These are phyloP conservation scores for Hibiscus trionum DNA, from an alignment of 345 rosid genomes.

Conservation along the genomic window DNA sequence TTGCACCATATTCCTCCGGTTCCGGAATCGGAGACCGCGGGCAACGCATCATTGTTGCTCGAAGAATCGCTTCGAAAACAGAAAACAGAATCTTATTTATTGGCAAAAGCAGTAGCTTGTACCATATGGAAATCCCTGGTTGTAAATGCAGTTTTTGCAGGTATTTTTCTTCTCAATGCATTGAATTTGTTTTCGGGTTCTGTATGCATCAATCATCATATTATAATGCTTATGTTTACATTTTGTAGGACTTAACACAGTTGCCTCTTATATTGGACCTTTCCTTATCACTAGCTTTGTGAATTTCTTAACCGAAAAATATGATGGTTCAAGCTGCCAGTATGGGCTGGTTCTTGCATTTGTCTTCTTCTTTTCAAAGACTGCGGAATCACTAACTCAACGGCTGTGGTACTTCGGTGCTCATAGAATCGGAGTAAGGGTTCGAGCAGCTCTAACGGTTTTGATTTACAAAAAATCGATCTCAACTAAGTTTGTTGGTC, in stretches of 20 bases:
- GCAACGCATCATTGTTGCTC: conserved; percentile 35
- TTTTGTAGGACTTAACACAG: conserved; percentile 40
- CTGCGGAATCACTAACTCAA: conserved; percentile 51
- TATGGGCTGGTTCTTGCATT: conserved; percentile 46
- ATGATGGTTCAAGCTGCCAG: conserved; percentile 24
- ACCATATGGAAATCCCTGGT: conserved; percentile 42
- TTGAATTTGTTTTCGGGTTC: not conserved
- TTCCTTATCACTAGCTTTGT: conserved; percentile 59
- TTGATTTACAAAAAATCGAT: conserved; percentile 51
- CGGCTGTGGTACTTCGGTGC: conserved; percentile 70
- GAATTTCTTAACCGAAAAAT: conserved; percentile 34
- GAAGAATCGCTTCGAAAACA: conserved; percentile 40
- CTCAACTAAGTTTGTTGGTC: conserved; percentile 32
- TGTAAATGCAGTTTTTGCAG: conserved; percentile 56
- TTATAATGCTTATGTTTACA: conserved; percentile 6
- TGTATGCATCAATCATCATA: not conserved
- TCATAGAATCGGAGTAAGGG: conserved; percentile 44
- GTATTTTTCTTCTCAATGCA: conserved; percentile 23
- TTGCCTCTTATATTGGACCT: conserved; percentile 57
- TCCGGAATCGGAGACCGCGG: conserved; percentile 52
- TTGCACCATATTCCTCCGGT: conserved; percentile 39
- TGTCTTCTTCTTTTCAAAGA: conserved; percentile 54
- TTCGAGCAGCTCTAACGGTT: conserved; percentile 46
- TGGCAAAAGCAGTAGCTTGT: conserved; percentile 32
- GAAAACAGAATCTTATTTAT: conserved; percentile 24